Evolutionary conservation across 805 yeast species (phyloP).

Genomic region (Cyberlindnera veronae): DNA sequence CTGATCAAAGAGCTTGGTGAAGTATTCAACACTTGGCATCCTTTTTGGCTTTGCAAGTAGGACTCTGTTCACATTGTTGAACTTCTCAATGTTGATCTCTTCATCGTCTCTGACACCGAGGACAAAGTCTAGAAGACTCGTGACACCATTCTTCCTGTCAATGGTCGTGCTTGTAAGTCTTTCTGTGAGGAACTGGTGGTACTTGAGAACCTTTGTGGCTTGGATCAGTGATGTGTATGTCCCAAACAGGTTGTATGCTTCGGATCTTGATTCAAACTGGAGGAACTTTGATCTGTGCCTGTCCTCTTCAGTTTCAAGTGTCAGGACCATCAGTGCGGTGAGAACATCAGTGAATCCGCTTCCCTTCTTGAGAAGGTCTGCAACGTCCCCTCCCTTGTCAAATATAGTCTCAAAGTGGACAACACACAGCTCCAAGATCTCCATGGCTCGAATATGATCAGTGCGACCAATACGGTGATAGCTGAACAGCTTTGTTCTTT

Average conservation of each 20-base stretch:
- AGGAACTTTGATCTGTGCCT: constrained; percentile 14
- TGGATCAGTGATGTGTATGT: constrained; percentile 57
- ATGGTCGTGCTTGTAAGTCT: constrained; percentile 54
- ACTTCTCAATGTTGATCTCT: constrained; percentile 59
- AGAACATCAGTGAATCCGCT: constrained; percentile 63
- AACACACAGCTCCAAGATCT: constrained; percentile 15
- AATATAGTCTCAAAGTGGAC: constrained; percentile 25
- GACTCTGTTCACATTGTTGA: constrained; percentile 64
- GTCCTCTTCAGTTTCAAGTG: constrained; percentile 31
- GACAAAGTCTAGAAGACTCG: constrained; percentile 69
- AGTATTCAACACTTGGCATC: constrained; percentile 48
- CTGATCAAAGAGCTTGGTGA: constrained; percentile 58
- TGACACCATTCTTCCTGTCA: constrained; percentile 65
- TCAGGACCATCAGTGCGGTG: constrained; percentile 43
- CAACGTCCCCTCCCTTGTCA: constrained; percentile 28
- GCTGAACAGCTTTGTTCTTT: constrained; percentile 17
- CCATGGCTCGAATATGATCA: not conserved
- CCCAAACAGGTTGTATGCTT: constrained; percentile 64
- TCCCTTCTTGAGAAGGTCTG: constrained; percentile 55
- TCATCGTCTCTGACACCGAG: constrained; percentile 75
- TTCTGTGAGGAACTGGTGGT: constrained; percentile 43
- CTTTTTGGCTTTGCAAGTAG: constrained; percentile 59
- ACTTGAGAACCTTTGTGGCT: constrained; percentile 43
- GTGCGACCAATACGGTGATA: constrained; percentile 17
- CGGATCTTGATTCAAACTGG: constrained; percentile 42